A percentile compares a stretch with the other conserved stretches of the same genome.
Conservation (phyloP, 345 rosid genomes). For the Eucalyptus sp. region DNA sequence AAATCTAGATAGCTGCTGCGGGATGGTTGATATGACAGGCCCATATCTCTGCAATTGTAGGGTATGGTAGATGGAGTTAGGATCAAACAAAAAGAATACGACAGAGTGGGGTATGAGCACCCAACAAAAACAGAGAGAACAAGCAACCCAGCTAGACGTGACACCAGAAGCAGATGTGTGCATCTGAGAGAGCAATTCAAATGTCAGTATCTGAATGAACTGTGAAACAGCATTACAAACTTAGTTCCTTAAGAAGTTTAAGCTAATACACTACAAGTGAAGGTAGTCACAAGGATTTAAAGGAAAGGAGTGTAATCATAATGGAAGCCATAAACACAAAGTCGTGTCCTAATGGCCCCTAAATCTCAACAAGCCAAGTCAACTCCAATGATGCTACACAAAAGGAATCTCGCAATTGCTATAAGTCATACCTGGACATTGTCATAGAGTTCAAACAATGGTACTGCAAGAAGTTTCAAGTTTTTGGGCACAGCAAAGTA, state of each 20-base stretch:
- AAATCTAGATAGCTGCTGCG: conserved; percentile 97
- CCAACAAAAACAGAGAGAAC: not conserved
- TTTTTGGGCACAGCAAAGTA: conserved; percentile 97
- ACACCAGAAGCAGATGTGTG: not conserved
- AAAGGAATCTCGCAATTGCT: not conserved
- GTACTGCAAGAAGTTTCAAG: conserved; percentile 94
- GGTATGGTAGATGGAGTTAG: not conserved
- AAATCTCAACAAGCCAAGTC: not conserved
- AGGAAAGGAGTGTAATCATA: not conserved
- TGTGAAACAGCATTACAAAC: not conserved
- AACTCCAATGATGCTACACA: not conserved
- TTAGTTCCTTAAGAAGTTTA: not conserved
- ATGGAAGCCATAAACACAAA: not conserved
- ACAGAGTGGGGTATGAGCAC: not conserved
- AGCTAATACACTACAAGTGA: not conserved
- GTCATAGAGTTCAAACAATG: conserved; percentile 93
- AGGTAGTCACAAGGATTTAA: not conserved
- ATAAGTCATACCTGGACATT: conserved; percentile 63
- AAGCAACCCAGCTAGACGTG: not conserved
- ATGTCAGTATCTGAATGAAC: not conserved
- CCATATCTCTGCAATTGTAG: conserved; percentile 65
- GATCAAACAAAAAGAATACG: not conserved
- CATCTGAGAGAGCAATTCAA: not conserved
- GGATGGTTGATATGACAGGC: conserved; percentile 91
- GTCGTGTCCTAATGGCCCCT: not conserved